These are phyloP conservation scores for Apiotrichum mycotoxinovorans DNA, from an alignment of 1,284 basidiomycete genomes.

Conservation along the genomic window DNA sequence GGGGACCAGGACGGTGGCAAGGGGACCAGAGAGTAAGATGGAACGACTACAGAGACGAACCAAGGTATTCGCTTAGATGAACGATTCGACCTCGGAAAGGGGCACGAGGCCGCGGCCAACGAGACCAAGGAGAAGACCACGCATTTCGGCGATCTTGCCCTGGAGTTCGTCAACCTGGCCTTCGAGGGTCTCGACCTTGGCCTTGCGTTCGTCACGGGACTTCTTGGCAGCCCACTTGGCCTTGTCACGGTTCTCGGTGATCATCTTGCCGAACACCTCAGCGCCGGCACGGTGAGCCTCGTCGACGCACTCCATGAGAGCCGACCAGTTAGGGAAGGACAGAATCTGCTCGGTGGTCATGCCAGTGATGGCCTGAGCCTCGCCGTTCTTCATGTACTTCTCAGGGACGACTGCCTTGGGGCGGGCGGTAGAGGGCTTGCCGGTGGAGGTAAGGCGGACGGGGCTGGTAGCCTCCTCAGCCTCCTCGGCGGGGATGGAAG, in stretches of 20 bases:
- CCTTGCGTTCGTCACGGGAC: constrained; percentile 39
- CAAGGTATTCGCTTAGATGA: constrained; percentile 11
- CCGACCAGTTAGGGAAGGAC: constrained; percentile 31
- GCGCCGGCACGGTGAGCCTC: constrained; percentile 26
- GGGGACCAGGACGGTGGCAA: background rate
- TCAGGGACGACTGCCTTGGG: constrained; percentile 41
- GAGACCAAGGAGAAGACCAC: constrained; percentile 23
- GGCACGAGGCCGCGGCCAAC: constrained; percentile 29
- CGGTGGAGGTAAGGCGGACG: constrained; percentile 28
- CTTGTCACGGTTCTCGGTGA: constrained; percentile 40
- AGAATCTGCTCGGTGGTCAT: constrained; percentile 32
- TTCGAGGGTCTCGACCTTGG: constrained; percentile 38
- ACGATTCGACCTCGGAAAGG: constrained; percentile 25
- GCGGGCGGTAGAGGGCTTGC: constrained; percentile 39
- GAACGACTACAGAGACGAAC: background rate
- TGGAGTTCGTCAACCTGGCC: constrained; percentile 32
- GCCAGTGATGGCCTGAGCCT: constrained; percentile 34
- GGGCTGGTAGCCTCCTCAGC: constrained; percentile 12
- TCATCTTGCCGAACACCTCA: constrained; percentile 38
- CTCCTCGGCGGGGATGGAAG: background rate
- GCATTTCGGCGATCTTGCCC: constrained; percentile 26
- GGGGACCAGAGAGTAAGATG: background rate
- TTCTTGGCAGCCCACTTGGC: constrained; percentile 44
- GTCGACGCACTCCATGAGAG: constrained; percentile 30
- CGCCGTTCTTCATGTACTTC: constrained; percentile 40